Conservation (phyloP, 208 protist species). For the Acanthamoeba culbertsoni region DNA sequence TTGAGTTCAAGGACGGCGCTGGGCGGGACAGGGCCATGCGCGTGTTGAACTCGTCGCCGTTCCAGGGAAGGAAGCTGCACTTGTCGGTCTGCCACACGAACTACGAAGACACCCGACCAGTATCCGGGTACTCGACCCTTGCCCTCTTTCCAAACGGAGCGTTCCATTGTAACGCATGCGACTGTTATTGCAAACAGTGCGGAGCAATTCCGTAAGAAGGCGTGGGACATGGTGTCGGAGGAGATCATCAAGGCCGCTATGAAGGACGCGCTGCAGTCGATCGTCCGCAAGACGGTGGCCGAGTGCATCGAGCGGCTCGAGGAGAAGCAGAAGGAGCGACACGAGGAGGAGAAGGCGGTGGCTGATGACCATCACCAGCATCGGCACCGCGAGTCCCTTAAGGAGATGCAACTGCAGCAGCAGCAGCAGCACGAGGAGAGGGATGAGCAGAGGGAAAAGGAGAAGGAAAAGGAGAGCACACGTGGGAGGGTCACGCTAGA, state of each 20-base stretch:
- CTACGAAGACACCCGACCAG: background rate
- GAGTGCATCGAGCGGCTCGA: background rate
- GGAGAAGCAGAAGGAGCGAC: background rate
- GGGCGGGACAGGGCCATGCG: background rate
- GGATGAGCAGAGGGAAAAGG: background rate
- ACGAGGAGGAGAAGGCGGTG: background rate
- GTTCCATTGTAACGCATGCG: background rate
- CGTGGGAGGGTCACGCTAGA: background rate
- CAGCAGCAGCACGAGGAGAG: background rate
- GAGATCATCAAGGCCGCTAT: background rate
- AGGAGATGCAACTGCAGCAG: background rate
- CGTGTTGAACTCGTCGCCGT: background rate
- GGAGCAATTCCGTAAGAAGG: background rate
- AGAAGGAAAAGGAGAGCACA: background rate
- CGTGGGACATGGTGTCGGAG: background rate
- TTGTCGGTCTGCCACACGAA: background rate
- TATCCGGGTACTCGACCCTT: background rate
- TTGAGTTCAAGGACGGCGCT: background rate
- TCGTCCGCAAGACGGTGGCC: background rate
- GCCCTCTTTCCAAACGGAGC: background rate
- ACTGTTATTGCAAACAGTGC: background rate
- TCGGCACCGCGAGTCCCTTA: background rate
- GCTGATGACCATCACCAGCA: background rate
- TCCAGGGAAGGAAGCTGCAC: slow-evolving; percentile 16
- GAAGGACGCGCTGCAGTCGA: slow-evolving; percentile 9